Conservation (phyloP, 2,329 filamentous ascomycete species). For the Verticillium tricorpus region DNA sequence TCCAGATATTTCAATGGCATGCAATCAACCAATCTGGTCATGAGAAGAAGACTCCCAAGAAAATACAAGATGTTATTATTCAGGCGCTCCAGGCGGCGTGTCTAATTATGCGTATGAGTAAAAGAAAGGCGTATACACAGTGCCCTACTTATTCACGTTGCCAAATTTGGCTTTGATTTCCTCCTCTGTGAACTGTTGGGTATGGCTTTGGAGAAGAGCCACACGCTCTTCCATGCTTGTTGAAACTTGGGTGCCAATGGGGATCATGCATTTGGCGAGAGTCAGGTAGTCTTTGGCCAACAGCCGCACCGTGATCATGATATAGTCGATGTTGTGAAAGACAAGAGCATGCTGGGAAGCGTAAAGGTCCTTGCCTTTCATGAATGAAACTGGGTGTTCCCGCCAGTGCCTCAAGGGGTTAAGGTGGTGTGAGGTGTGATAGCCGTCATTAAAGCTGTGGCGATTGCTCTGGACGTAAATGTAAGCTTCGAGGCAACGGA, state of each 20-base stretch:
- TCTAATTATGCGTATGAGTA: not conserved
- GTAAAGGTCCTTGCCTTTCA: slow-evolving; percentile 65
- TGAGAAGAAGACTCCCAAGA: too few relatives aligned
- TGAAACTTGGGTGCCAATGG: slow-evolving; percentile 65
- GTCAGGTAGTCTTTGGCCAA: slow-evolving; percentile 67
- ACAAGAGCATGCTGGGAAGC: slow-evolving; percentile 64
- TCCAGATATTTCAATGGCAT: too few relatives aligned
- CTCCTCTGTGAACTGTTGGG: slow-evolving; percentile 59
- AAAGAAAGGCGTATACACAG: too few relatives aligned
- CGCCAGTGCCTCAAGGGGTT: slow-evolving; percentile 78
- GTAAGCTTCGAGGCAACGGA: not conserved
- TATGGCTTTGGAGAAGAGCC: slow-evolving; percentile 59
- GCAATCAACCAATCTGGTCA: too few relatives aligned
- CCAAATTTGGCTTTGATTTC: slow-evolving; percentile 58
- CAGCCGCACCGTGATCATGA: slow-evolving; percentile 68
- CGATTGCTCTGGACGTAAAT: slow-evolving; percentile 54
- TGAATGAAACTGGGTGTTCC: slow-evolving; percentile 70
- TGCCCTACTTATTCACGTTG: not conserved
- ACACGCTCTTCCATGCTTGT: slow-evolving; percentile 62
- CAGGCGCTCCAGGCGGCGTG: too few relatives aligned
- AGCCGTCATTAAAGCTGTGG: slow-evolving; percentile 78
- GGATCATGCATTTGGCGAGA: slow-evolving; percentile 67
- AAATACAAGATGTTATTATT: too few relatives aligned
- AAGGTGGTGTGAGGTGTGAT: slow-evolving; percentile 76
- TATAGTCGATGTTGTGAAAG: slow-evolving; percentile 77